Evolutionary conservation across 805 yeast species (phyloP), one percentile per base, ranked within the genome.

Genomic region (Metschnikowia santaceciliae): DNA sequence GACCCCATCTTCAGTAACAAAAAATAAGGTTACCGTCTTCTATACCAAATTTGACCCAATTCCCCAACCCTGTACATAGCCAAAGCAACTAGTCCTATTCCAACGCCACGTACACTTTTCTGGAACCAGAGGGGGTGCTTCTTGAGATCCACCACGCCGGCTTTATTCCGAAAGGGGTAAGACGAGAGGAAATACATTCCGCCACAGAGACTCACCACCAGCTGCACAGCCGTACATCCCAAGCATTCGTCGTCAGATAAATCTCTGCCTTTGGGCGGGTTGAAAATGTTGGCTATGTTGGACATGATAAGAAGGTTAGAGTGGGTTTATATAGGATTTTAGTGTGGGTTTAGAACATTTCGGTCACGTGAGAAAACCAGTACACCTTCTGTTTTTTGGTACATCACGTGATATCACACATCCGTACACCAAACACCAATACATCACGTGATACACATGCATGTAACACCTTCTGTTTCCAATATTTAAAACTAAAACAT

Each of bases 1-100:
- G 8, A 6, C 26, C 26, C 8, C 26, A 22, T 26, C 30, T 26
- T 26, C 30, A 26, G 30, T 26, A 26, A 10, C 5, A 26, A 26
- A 3, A 19, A 6, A 23, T 23, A 23, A 23, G 26, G 2, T 23
- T n/a, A 45, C 19, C 42, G 5, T 14, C 59, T 48, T 26, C 40
- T 32, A 38, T 48, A 51, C 48, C 35, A 53, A 10, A 66, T 62
- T 42, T 62, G 65, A 15, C 54, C 62, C 10, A 62, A 84, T 58
- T 86, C 88, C 5, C 80, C 78, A 0, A 86, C 86, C 52, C 94
- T 72, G 54, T 76, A 78, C 10, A 81, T 44, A 0, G 91, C 95
- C 48, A 81, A 76, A 0, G 72, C 72, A 1, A 86, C 58, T 45
- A 88, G 64, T 0, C 73, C 77, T 0, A 70, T 72, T 4, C 94